Conservation (phyloP, 2,329 filamentous ascomycete genomes). For the Simplicillium aogashimaense region DNA sequence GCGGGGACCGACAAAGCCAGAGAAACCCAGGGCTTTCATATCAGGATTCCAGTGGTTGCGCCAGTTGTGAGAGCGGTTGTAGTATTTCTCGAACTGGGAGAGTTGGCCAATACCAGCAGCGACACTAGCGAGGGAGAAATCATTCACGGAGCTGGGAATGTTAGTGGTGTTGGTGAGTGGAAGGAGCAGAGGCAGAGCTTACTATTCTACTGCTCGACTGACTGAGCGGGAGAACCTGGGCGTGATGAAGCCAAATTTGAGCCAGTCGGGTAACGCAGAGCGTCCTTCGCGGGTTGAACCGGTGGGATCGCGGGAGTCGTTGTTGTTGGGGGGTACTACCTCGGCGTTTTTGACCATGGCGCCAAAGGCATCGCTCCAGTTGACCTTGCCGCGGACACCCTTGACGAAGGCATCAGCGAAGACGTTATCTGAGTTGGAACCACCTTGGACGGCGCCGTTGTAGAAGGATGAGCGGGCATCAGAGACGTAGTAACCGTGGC, state of each 20-base stretch:
- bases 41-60: slow-evolving; percentile 60
- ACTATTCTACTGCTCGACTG: slow-evolving; percentile 57
- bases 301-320: slow-evolving; percentile 45
- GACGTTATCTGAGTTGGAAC: slow-evolving; percentile 62
- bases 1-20: slow-evolving; percentile 57
- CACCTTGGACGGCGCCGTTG: slow-evolving; percentile 61
- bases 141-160: slow-evolving; percentile 43
- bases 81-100: slow-evolving; percentile 45
- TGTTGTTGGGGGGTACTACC: slow-evolving; percentile 46
- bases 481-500: slow-evolving; percentile 53
- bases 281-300: slow-evolving; percentile 58
- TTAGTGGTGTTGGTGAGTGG: not conserved
- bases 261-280: slow-evolving; percentile 61
- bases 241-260: slow-evolving; percentile 54
- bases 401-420: slow-evolving; percentile 65
- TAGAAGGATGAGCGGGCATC: slow-evolving; percentile 58
- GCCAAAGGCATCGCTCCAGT: slow-evolving; percentile 53
- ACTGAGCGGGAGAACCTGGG: slow-evolving; percentile 50
- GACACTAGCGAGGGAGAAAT: slow-evolving; percentile 58
- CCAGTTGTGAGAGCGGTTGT: slow-evolving; percentile 58
- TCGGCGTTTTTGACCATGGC: slow-evolving; percentile 62
- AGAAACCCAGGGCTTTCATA: slow-evolving; percentile 47
- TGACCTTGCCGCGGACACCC: slow-evolving; percentile 48
- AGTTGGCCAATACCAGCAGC: slow-evolving; percentile 44
- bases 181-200: slow-evolving; percentile 9